Percentiles rank a stretch among this genome's conserved stretches.
Conservation (phyloP, 176 grass and related monocot species). For the Juncus effusus region DNA sequence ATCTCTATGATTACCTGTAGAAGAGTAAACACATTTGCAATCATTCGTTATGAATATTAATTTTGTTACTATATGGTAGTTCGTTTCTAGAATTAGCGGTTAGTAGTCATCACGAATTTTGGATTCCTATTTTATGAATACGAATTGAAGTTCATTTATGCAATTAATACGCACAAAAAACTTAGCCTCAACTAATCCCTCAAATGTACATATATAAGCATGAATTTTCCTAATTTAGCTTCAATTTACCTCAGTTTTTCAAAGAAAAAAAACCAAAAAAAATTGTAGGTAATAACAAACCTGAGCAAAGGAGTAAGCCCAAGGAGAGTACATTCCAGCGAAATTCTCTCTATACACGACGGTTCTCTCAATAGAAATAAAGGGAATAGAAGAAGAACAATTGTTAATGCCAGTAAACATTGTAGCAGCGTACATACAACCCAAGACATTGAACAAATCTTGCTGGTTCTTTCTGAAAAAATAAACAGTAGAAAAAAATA, state of each 20-base stretch:
- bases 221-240: no score
- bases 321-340: constrained; percentile 78
- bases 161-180: not conserved
- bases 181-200: no score
- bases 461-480: constrained; percentile 41
- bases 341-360: constrained; percentile 71
- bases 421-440: constrained; percentile 19
- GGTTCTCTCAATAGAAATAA: constrained; percentile 32
- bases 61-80: no score
- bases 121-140: no score
- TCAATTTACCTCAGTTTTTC: no score
- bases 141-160: no score
- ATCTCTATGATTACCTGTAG: constrained; percentile 45
- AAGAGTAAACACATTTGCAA: not conserved
- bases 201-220: not conserved
- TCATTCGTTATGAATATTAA: not conserved
- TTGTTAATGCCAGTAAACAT: constrained; percentile 34
- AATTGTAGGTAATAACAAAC: constrained; percentile 15
- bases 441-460: constrained; percentile 74
- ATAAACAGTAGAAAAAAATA: not conserved
- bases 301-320: constrained; percentile 73
- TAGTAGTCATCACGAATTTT: no score
- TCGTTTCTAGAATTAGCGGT: no score
- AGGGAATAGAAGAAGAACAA: constrained; percentile 28
- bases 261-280: not conserved